Percentiles rank a stretch among this genome's conserved stretches.
Conservation (phyloP, 148 eudicot genomes). For the Silene conica region DNA sequence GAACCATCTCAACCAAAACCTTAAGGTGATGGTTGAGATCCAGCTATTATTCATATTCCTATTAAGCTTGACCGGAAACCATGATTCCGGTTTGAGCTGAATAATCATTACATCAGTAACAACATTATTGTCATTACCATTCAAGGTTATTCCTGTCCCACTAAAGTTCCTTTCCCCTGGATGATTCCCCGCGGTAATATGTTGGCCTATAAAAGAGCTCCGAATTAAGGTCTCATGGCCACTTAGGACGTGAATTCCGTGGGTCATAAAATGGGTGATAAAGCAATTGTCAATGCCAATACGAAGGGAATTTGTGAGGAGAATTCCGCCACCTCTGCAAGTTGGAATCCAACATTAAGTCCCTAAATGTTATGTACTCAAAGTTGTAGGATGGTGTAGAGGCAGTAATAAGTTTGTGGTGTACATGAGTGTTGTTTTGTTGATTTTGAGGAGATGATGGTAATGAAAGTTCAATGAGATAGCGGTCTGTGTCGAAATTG, state of each 20-base stretch:
- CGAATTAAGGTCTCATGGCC: slow-evolving; percentile 88
- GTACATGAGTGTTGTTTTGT: neutral
- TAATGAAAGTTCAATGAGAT: slow-evolving; percentile 54
- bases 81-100: slow-evolving; percentile 63
- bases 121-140: slow-evolving; percentile 78
- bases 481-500: slow-evolving; percentile 42
- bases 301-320: slow-evolving; percentile 46
- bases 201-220: slow-evolving; percentile 69
- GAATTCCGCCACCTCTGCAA: slow-evolving; percentile 76
- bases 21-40: too few relatives aligned
- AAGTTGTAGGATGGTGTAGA: slow-evolving; percentile 35
- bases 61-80: slow-evolving; percentile 64
- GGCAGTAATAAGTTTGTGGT: slow-evolving; percentile 16
- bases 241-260: slow-evolving; percentile 56
- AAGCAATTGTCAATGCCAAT: slow-evolving; percentile 70
- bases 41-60: too few relatives aligned
- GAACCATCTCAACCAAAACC: too few relatives aligned
- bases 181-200: slow-evolving; percentile 71
- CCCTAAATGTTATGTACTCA: slow-evolving; percentile 70
- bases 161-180: slow-evolving; percentile 55
- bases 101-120: slow-evolving; percentile 70
- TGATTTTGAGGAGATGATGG: slow-evolving; percentile 25
- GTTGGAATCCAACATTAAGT: slow-evolving; percentile 69
- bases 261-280: slow-evolving; percentile 65
- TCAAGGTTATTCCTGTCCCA: slow-evolving; percentile 61